These are phyloP conservation scores for Actinomortierella ambigua DNA, from an alignment of 371 early-diverging fungal species.

Conservation along the genomic window DNA sequence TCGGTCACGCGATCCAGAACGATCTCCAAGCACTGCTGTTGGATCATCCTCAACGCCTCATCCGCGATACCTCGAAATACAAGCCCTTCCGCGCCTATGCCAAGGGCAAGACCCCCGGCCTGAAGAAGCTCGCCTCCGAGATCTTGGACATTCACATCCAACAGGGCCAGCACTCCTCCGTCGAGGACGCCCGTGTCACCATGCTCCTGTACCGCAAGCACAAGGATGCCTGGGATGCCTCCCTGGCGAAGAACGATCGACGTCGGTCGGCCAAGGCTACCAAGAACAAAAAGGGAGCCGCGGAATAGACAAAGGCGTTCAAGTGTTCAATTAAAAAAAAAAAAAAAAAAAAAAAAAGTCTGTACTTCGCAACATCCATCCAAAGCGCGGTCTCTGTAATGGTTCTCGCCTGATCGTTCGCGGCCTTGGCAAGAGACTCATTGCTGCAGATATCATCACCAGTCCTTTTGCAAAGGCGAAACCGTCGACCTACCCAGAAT, in stretches of 20 bases:
- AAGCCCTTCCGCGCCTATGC: conserved; percentile 69
- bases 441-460: conserved; percentile 4
- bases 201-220: conserved; percentile 88
- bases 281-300: conserved; percentile 23
- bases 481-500: conserved; percentile 6
- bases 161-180: conserved; percentile 87
- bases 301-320: background rate
- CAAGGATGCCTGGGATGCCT: conserved; percentile 83
- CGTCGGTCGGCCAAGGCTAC: conserved; percentile 24
- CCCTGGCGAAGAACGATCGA: conserved; percentile 35
- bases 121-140: conserved; percentile 78
- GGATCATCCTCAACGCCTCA: conserved; percentile 75
- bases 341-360: too few relatives aligned
- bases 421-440: background rate
- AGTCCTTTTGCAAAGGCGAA: background rate
- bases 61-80: conserved; percentile 88
- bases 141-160: conserved; percentile 84
- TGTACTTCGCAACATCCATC: conserved; percentile 22
- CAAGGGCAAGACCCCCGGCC: conserved; percentile 73
- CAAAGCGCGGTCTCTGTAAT: conserved; percentile 19
- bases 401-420: conserved; percentile 14
- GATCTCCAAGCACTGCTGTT: conserved; percentile 84
- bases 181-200: conserved; percentile 90
- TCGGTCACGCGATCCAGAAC: conserved; percentile 91
- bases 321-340: too few relatives aligned